Evolutionary conservation across 768 basidiomycete genomes (phyloP).

Genomic region (Russula lepida): DNA sequence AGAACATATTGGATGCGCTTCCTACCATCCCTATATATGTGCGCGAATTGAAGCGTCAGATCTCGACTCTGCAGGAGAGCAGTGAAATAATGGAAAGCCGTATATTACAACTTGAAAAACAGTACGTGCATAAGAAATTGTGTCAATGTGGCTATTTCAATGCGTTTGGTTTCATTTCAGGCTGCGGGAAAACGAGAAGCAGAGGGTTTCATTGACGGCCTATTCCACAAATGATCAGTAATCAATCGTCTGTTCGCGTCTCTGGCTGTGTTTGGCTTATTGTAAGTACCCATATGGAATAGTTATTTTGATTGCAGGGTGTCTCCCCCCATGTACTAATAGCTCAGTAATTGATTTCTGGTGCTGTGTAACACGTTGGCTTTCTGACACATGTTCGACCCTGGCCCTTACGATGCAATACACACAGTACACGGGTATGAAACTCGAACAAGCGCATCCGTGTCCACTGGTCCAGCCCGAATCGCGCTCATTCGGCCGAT

Average conservation of each 20-base stretch:
- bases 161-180: neutral
- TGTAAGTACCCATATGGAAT: neutral
- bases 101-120: neutral
- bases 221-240: neutral
- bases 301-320: neutral
- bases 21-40: neutral
- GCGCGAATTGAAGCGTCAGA: neutral
- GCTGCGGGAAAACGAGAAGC: neutral
- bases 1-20: neutral
- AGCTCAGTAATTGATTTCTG: neutral
- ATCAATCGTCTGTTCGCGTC: neutral
- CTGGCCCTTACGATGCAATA: neutral
- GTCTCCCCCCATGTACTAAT: neutral
- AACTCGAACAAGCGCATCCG: neutral
- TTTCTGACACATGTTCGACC: neutral
- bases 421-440: neutral
- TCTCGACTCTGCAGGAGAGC: neutral
- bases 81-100: neutral
- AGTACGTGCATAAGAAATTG: neutral
- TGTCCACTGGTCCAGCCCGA: neutral
- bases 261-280: neutral
- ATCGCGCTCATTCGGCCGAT: neutral
- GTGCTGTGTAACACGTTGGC: neutral
- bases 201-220: too few relatives aligned
- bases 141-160: neutral